A percentile compares a stretch with the other conserved stretches of the same genome.
These are phyloP conservation scores for Alternaria consortialis DNA, from an alignment of 2,329 filamentous ascomycete species.

Conservation along the genomic window DNA sequence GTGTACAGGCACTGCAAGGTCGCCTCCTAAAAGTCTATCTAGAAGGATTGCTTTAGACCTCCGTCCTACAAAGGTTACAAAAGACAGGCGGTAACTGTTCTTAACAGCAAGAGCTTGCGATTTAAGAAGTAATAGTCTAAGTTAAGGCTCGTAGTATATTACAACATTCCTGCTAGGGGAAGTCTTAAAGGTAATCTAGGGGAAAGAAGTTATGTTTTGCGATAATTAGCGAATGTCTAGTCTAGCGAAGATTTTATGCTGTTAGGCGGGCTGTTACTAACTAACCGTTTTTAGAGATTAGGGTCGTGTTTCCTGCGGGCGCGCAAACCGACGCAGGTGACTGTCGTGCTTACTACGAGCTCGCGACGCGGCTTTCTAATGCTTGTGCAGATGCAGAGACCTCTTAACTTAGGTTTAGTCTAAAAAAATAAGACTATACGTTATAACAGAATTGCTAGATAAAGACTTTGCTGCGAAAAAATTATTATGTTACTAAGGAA, in stretches of 20 bases:
- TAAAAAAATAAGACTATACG: background rate
- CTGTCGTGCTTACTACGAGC: conserved; percentile 1
- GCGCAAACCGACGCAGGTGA: conserved; percentile 1
- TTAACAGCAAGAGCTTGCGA: background rate
- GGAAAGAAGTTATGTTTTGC: conserved; percentile 1
- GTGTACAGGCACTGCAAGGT: conserved; percentile 4
- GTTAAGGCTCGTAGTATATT: background rate
- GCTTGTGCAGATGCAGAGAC: background rate
- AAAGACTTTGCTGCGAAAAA: conserved; percentile 11
- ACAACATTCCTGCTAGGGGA: background rate
- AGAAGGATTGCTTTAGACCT: conserved; percentile 10
- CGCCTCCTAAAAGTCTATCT: background rate
- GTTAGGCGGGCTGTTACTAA: background rate
- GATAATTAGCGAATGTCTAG: background rate
- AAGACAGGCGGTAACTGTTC: background rate
- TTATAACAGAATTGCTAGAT: conserved; percentile 8
- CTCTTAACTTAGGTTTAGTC: background rate
- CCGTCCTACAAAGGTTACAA: background rate
- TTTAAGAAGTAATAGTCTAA: background rate
- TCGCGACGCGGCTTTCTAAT: background rate
- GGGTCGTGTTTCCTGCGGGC: background rate
- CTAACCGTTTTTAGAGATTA: background rate
- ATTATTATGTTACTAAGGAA: conserved; percentile 10
- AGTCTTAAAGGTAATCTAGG: conserved; percentile 11
- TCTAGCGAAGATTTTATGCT: background rate